phyloP scores from a whole-genome alignment of 805 yeast genomes.

The Ogataea paradorogensis region DNA sequence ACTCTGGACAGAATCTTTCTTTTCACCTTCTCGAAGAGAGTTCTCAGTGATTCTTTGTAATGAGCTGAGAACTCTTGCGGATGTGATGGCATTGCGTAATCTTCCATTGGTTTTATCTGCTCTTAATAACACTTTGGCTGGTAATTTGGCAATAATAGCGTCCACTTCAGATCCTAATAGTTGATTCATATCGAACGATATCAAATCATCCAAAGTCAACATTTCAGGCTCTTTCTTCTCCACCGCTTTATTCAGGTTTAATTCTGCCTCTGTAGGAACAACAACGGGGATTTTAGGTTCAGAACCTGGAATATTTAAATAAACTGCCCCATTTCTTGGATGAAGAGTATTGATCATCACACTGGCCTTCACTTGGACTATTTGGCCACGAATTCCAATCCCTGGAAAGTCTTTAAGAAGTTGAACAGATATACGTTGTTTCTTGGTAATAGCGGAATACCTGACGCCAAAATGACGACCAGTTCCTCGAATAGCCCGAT shows the following conservation, averaged over 20 bases:
- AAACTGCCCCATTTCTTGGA: conserved; percentile 69
- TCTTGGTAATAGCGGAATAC: conserved; percentile 46
- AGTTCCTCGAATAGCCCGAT: conserved; percentile 1
- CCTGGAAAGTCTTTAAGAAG: conserved; percentile 63
- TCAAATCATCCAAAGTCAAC: conserved; percentile 29
- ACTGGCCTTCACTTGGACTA: conserved; percentile 72
- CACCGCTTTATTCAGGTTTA: conserved; percentile 1
- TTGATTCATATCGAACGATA: conserved; percentile 24
- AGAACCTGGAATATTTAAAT: conserved; percentile 41
- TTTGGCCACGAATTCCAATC: conserved; percentile 68
- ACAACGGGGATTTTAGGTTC: conserved; percentile 35
- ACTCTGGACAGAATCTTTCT: conserved; percentile 14
- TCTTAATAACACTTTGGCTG: conserved; percentile 28
- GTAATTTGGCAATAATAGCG: conserved; percentile 25
- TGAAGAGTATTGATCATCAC: conserved; percentile 79
- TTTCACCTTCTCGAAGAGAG: conserved; percentile 13
- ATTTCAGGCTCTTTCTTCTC: conserved; percentile 9
- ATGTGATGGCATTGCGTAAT: conserved; percentile 18
- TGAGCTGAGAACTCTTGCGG: conserved; percentile 11
- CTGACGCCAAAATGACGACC: conserved; percentile 33
- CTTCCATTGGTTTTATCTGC: conserved; percentile 21
- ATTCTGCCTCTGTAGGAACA: conserved; percentile 4
- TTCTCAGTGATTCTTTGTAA: conserved; percentile 10
- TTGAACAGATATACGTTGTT: conserved; percentile 67
- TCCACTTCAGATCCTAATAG: conserved; percentile 20